These are phyloP conservation scores for Blastosporella zonata DNA, from an alignment of 1,284 basidiomycete species.

Conservation along the genomic window DNA sequence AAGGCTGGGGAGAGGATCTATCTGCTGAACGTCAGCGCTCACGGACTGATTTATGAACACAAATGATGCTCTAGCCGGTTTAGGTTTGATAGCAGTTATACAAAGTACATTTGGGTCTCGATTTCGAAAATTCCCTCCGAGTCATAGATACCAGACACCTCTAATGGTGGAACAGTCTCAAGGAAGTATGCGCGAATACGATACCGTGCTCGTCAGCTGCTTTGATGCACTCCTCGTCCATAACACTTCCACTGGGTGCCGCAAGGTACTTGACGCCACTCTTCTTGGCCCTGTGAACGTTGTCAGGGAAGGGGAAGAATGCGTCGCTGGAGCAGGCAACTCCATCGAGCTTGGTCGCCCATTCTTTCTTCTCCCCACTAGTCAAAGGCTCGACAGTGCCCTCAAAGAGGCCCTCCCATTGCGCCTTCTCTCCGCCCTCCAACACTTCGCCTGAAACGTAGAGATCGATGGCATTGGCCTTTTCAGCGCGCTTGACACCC, in stretches of 20 bases:
- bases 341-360: conserved; percentile 71
- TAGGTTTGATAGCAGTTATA: neutral
- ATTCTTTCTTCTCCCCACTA: conserved; percentile 70
- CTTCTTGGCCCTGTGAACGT: conserved; percentile 90
- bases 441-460: conserved; percentile 91
- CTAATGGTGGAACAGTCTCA: conserved; percentile 84
- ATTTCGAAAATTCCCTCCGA: neutral
- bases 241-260: conserved; percentile 94
- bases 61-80: neutral
- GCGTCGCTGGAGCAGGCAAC: conserved; percentile 96
- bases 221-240: conserved; percentile 95
- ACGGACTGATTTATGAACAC: neutral
- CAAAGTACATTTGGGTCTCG: neutral
- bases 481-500: conserved; percentile 96
- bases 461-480: conserved; percentile 96
- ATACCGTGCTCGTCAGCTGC: conserved; percentile 90
- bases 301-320: conserved; percentile 99
- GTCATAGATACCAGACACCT: neutral
- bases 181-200: conserved; percentile 82
- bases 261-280: conserved; percentile 93
- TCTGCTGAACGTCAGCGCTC: conserved; percentile 47
- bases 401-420: conserved; percentile 93
- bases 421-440: conserved; percentile 82
- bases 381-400: conserved; percentile 67
- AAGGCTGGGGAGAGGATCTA: conserved; percentile 70